A percentile compares a stretch with the other conserved stretches of the same genome.
Evolutionary conservation across 345 rosid genomes (phyloP).

Genomic region (Euphorbia pulcherrima): DNA sequence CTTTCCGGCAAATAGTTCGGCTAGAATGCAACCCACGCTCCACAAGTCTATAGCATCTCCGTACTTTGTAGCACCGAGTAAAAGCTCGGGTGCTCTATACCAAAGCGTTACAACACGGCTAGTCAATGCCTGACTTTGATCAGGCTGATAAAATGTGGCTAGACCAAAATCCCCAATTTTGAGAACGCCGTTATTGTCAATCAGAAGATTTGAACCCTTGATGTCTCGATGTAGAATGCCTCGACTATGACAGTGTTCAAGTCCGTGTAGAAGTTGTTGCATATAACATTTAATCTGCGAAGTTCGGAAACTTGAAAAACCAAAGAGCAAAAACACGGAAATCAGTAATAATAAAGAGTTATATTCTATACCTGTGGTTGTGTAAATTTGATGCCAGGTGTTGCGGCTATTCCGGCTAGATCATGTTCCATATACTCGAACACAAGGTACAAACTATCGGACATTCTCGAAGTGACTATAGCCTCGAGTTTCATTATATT

Average conservation of each 20-base stretch:
- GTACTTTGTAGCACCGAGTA: conserved; percentile 82
- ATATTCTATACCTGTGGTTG: conserved; percentile 82
- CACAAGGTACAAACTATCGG: conserved; percentile 72
- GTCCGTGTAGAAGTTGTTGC: conserved; percentile 72
- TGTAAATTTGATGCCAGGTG: conserved; percentile 69
- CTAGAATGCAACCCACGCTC: conserved; percentile 89
- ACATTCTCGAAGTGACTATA: conserved; percentile 71
- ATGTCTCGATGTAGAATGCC: conserved; percentile 88
- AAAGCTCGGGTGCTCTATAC: conserved; percentile 95
- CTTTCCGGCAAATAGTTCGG: conserved; percentile 76
- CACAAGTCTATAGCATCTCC: conserved; percentile 85
- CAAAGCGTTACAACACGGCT: conserved; percentile 96
- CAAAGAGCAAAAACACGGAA: no score
- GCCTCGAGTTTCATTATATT: conserved; percentile 84
- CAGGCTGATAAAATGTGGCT: conserved; percentile 55
- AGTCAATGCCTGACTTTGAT: conserved; percentile 55
- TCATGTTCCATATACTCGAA: conserved; percentile 98
- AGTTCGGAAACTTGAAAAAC: background rate
- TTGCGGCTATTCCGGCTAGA: conserved; percentile 74
- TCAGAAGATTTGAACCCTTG: conserved; percentile 82
- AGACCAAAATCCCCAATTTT: conserved; percentile 93
- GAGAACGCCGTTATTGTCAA: conserved; percentile 66
- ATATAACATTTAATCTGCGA: conserved; percentile 74
- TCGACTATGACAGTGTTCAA: conserved; percentile 79
- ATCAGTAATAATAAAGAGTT: background rate